Evolutionary conservation across 2,329 filamentous ascomycete genomes (phyloP).

Genomic region (Alternaria atra): DNA sequence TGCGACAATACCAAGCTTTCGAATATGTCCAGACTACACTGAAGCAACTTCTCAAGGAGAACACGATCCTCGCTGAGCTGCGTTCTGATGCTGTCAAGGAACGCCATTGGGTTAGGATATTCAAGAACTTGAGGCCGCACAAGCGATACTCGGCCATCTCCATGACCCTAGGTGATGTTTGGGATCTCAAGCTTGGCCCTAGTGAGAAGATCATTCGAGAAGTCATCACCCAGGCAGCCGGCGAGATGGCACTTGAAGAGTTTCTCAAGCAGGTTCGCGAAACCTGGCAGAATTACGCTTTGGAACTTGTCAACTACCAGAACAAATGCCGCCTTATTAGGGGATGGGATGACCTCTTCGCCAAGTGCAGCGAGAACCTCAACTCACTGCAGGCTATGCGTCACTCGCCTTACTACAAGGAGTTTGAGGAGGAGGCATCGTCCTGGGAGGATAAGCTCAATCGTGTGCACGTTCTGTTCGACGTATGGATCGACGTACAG

Average conservation of each 20-base stretch:
- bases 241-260: conserved; percentile 97
- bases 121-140: conserved; percentile 90
- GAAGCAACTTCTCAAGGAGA: conserved; percentile 88
- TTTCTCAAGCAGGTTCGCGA: conserved; percentile 96
- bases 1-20: conserved; percentile 99
- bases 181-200: conserved; percentile 90
- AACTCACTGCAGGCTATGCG: conserved; percentile 99
- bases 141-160: conserved; percentile 94
- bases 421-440: conserved; percentile 97
- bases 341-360: conserved; percentile 97
- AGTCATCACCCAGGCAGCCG: conserved; percentile 94
- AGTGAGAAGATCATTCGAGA: conserved; percentile 89
- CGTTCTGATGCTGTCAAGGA: conserved; percentile 97
- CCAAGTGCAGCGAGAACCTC: conserved; percentile 97
- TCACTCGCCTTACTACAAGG: conserved; percentile 98
- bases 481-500: conserved; percentile 99
- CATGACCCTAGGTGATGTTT: conserved; percentile 97
- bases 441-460: conserved; percentile 99
- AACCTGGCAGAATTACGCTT: conserved; percentile 92
- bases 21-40: conserved; percentile 95
- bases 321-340: conserved; percentile 97
- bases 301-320: conserved; percentile 96
- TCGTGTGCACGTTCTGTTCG: conserved; percentile 94
- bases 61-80: conserved; percentile 84
- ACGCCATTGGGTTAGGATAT: conserved; percentile 97